phyloP scores from a whole-genome alignment of 2,329 filamentous ascomycete species.

The Ophioceras dolichostomum region DNA sequence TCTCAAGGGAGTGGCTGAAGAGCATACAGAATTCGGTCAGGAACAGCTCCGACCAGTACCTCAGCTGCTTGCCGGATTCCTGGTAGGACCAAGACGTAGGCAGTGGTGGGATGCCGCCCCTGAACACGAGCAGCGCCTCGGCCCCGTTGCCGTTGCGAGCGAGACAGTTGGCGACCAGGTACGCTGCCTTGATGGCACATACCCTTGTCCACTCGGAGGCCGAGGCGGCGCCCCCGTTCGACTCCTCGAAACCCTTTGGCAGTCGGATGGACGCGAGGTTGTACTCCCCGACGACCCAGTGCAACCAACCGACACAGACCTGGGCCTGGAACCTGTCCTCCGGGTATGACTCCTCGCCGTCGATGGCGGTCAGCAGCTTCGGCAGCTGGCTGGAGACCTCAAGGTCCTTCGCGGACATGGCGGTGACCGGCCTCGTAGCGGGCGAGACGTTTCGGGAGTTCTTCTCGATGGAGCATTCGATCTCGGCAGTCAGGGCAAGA shows the following conservation, averaged over 20 bases:
- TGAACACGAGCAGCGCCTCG: slow-evolving; percentile 56
- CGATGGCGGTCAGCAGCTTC: slow-evolving; percentile 42
- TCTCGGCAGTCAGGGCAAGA: slow-evolving; percentile 56
- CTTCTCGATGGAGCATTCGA: slow-evolving; percentile 53
- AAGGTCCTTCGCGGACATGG: slow-evolving; percentile 27
- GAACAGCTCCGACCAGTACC: slow-evolving; percentile 68
- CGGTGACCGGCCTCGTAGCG: slow-evolving; percentile 26
- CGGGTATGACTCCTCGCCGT: slow-evolving; percentile 36
- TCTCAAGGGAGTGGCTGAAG: slow-evolving; percentile 45
- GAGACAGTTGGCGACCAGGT: slow-evolving; percentile 58
- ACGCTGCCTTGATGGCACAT: slow-evolving; percentile 67
- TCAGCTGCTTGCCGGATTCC: slow-evolving; percentile 49
- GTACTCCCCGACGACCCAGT: slow-evolving; percentile 66
- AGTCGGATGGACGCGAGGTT: slow-evolving; percentile 46
- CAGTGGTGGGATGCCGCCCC: slow-evolving; percentile 53
- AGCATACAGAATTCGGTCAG: slow-evolving; percentile 65
- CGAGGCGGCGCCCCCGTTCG: slow-evolving; percentile 39
- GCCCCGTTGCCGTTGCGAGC: slow-evolving; percentile 32
- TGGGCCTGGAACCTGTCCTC: slow-evolving; percentile 66
- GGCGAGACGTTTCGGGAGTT: slow-evolving; percentile 30
- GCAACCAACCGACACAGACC: slow-evolving; percentile 74
- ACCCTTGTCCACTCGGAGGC: slow-evolving; percentile 68
- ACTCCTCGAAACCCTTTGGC: slow-evolving; percentile 48
- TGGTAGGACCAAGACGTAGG: slow-evolving; percentile 36
- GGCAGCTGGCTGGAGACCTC: slow-evolving; percentile 32